Base-by-base conservation (phyloP, 202 grass and related monocot genomes). In the Saccharum hybrid region DNA sequence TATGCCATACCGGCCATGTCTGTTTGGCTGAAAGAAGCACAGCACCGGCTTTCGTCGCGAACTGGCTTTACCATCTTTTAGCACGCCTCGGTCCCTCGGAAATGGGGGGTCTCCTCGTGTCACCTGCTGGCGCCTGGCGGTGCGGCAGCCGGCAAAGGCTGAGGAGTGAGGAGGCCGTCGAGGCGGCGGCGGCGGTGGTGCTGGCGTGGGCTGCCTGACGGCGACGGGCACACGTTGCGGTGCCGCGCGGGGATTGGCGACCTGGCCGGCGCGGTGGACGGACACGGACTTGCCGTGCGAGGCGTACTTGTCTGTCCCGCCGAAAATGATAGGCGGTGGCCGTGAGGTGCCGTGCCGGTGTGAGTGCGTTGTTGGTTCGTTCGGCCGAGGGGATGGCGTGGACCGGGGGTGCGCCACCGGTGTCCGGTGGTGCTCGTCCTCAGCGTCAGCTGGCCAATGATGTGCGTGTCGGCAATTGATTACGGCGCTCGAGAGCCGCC, bases 401-500 rank as follows among this genome's bases (percentile, higher is more conserved):
- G 75, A n/a, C 60, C 30, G 51, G 14, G n/a, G 13, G 5, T 0
- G 7, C 40, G 15, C 34, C 59, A 75, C 16, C 68, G 51, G 36
- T 51, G 31, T 30, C 10, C 7, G 31, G 31, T 41, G 13, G 16
- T 23, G 0, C 18, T 46, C 71, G 10, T 36, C 45, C 16, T 79
- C 62, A 13, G 39, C 66, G 67, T 57, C 71, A 21, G 82, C 69
- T 66, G n/a, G 76, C 82, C 75, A 85, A 85, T 77, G 56, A 81
- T 71, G 56, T 0, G 72, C 30, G 52, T 85, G 87, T 80, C 82
- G 87, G 87, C 40, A 89, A 85, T 77, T 81, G 56, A 85, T 81
- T 82, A 85, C 87, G 42, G 69, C 56, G 77, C 41, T 54, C 5
- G 9, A 2, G 70, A 52, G 71, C 68, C 41, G 63, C 59, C 59